Percentiles rank a stretch among this genome's conserved stretches.
Evolutionary conservation across 305 asterid genomes (phyloP).

Genomic region (Withania somnifera): DNA sequence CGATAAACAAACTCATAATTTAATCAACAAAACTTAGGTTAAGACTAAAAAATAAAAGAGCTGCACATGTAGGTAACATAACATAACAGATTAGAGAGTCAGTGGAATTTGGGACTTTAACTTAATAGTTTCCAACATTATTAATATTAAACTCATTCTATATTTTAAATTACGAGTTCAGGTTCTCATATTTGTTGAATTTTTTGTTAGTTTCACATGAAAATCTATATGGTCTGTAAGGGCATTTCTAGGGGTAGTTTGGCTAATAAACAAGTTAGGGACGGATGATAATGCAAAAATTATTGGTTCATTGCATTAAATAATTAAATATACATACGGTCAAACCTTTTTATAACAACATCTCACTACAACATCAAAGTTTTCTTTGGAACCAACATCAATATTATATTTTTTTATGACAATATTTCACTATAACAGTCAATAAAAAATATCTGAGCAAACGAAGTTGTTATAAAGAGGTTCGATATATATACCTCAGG

Average conservation of each 20-base stretch:
- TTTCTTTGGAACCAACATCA: not conserved
- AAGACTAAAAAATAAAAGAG: not conserved
- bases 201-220: not conserved
- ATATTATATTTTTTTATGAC: not conserved
- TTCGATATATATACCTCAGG: slow-evolving; percentile 23
- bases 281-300: not conserved
- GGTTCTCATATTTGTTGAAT: not conserved
- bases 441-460: not conserved
- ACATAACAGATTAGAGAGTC: not conserved
- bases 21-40: not conserved
- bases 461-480: not conserved
- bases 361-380: not conserved
- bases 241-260: not conserved
- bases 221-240: not conserved
- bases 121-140: not conserved
- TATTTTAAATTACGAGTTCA: not conserved
- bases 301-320: not conserved
- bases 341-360: not conserved
- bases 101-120: not conserved
- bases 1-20: not conserved
- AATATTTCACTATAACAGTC: not conserved
- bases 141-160: not conserved
- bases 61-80: not conserved
- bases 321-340: not conserved
- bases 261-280: not conserved